Base-by-base conservation (phyloP, 2,329 filamentous ascomycete species). In the Fusarium neocosmosporiellum region DNA sequence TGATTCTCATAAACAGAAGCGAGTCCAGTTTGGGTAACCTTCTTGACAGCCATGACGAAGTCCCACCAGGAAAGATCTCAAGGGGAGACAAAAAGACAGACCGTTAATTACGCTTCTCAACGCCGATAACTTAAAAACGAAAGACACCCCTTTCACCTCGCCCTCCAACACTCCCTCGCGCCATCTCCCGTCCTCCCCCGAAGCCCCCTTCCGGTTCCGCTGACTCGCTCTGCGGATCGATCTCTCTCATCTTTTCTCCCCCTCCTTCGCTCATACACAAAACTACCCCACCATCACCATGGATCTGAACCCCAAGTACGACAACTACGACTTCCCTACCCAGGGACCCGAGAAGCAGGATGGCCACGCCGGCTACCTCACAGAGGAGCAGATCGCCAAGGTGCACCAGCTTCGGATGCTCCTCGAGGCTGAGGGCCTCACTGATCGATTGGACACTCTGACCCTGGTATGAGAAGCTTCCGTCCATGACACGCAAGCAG, bases 311-410 rank as follows among this genome's bases (percentile, higher is more conserved):
- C 88, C 94, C 82, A 98, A 98, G 86, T 97, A 98, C 88, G 96
- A 98, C 86, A 83, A 97, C 87, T 98, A 96, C 84, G 95, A 98
- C 84, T 98, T 90, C 87, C 96, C 96, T 72, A 94, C 92, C 73
- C 92, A 89, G 71, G 90, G 94, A 54, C 89, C 93, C 63, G 89
- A 90, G 76, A 82, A 88, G 54, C 89, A 92, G 80, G 86, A 87
- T 78, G 96, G 96, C 74, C 95, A 98, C 83, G 92, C 96, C 71
- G 96, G 96, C 81, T 90, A 97, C 84, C 93, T 97, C 78, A 96
- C 92, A 63, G 87, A 90, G 66, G 89, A 93, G 83, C 95, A 98
- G 86, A 93, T 98, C 89, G 95, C 94, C 62, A 92, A 96, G 85
- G 92, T 98, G 55, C 86, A 91, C 80, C 94, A 98, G 88, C 88